A percentile compares a stretch with the other conserved stretches of the same genome.
These are phyloP conservation scores for Tetrahymena elliotti DNA, from an alignment of 73 alveolate genomes.

Conservation along the genomic window DNA sequence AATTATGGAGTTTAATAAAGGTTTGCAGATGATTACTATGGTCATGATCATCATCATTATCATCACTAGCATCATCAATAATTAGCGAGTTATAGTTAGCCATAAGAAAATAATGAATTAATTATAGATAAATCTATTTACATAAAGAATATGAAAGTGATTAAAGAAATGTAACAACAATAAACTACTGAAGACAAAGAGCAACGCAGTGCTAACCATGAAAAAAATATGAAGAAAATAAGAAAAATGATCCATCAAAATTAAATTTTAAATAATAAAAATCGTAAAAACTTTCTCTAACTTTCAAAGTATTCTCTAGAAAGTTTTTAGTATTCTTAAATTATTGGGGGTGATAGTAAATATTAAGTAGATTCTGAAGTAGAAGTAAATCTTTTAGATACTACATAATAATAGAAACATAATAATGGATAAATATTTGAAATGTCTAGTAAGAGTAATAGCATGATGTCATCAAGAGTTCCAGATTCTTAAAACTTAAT, in stretches of 20 bases:
- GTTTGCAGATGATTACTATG: not conserved
- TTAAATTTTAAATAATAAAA: not conserved
- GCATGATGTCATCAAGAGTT: not conserved
- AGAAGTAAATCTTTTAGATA: not conserved
- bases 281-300: not conserved
- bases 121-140: not conserved
- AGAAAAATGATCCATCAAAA: not conserved
- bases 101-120: not conserved
- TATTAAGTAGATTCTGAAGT: not conserved
- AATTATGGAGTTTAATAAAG: not conserved
- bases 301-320: not conserved
- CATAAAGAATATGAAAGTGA: not conserved
- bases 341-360: not conserved
- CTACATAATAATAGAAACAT: not conserved
- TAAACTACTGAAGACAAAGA: not conserved
- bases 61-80: not conserved
- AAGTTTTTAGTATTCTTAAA: not conserved
- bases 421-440: not conserved
- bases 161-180: not conserved
- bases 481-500: not conserved
- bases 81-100: not conserved
- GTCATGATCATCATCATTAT: not conserved
- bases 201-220: not conserved
- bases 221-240: not conserved
- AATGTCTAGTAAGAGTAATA: not conserved